phyloP scores from a whole-genome alignment of 306 rosid species.

The Pyrus communis region DNA sequence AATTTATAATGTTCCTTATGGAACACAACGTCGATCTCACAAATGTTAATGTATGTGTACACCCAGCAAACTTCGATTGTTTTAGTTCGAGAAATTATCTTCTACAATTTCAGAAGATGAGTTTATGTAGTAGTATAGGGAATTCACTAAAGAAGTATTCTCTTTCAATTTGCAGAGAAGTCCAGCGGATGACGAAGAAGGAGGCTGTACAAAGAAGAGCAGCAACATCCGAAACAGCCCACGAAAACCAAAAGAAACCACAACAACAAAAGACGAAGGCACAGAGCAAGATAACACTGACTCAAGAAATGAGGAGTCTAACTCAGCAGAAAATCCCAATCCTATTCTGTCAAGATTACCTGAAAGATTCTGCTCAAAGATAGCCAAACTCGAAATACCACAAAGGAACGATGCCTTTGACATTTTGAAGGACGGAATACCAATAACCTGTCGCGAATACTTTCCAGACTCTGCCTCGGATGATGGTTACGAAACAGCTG shows the following conservation, averaged over 20 bases:
- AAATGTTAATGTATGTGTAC: slow-evolving; percentile 70
- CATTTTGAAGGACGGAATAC: slow-evolving; percentile 17
- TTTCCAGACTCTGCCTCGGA: slow-evolving; percentile 18
- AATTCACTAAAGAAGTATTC: background rate
- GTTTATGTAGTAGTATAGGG: background rate
- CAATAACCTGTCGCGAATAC: slow-evolving; percentile 3
- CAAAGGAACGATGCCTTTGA: slow-evolving; percentile 16
- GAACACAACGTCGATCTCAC: slow-evolving; percentile 61
- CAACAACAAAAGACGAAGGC: slow-evolving; percentile 3
- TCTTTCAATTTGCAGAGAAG: slow-evolving; percentile 38
- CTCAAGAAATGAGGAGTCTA: slow-evolving; percentile 18
- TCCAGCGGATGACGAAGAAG: slow-evolving; percentile 51
- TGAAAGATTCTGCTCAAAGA: slow-evolving; percentile 31
- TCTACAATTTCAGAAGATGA: background rate
- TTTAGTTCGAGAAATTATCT: background rate
- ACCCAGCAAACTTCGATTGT: background rate
- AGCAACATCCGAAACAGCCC: slow-evolving; percentile 13
- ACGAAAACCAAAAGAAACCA: slow-evolving; percentile 14
- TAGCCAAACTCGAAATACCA: slow-evolving; percentile 58
- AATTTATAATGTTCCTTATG: slow-evolving; percentile 51
- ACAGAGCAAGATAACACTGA: slow-evolving; percentile 19
- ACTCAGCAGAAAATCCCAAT: slow-evolving; percentile 16
- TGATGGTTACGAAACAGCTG: slow-evolving; percentile 71
- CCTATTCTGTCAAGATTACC: slow-evolving; percentile 44
- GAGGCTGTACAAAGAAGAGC: slow-evolving; percentile 17